Evolutionary conservation across 1,284 basidiomycete species (phyloP), one percentile per base, ranked within the genome.

Genomic region (Ceratobasidium sp.): DNA sequence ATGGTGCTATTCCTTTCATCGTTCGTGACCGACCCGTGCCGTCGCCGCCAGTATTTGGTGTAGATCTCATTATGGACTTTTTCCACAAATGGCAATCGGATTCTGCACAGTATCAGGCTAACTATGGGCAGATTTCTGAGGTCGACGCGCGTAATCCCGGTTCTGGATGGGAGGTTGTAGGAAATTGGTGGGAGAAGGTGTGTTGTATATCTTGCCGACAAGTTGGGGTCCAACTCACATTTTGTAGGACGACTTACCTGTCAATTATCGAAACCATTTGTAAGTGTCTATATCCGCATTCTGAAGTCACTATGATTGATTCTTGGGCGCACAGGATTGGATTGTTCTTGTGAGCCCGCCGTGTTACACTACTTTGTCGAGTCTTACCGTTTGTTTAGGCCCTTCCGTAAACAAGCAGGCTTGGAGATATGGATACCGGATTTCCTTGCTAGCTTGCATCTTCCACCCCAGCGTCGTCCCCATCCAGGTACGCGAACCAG

Each of bases 381-480:
- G 29, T 45, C 53, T 33, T 27, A 71, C 22, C 15, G 27, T 19
- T 31, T 41, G 29, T 31, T 29, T 45, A 71, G 67, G 56, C 67
- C 67, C 19, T 71, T 48, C 24, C 67, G 67, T 29, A 59, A 71
- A 31, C 67, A 71, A 36, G 54, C 59, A 1, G 67, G 67, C 1
- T n/a, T 71, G 15, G 67, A 71, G 56, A 59, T 71, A n/a, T 71
- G 67, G 67, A 54, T 71, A 14, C 67, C 67, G 22, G 67, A 71
- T 57, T 71, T 71, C 44, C 67, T 71, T 19, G 56, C 67, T 47
- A 59, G 53, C 50, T 31, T 71, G 36, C 67, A 71, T 33, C 2
- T 6, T 9, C 67, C 56, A 27, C 67, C 67, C 29, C 45, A 71
- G 15, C 41, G 67, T 19, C 67, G 67, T 1, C 67, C 67, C 7